These are phyloP conservation scores for Boletus smithii DNA, from an alignment of 1,284 basidiomycete genomes.

Conservation along the genomic window DNA sequence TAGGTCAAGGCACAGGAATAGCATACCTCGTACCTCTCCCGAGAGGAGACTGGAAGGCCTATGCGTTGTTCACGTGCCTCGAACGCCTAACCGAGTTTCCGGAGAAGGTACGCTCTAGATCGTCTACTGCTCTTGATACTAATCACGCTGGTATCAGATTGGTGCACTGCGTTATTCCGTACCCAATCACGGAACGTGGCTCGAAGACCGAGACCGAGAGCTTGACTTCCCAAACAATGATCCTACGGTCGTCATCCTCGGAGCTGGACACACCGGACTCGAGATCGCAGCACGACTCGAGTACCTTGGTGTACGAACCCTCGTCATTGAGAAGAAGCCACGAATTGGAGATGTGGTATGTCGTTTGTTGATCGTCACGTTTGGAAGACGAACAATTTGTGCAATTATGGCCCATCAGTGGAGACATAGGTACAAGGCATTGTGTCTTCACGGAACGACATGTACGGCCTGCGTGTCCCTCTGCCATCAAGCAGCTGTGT, in stretches of 20 bases:
- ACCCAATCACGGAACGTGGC: slow-evolving; percentile 40
- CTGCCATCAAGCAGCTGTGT: not conserved
- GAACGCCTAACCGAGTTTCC: slow-evolving; percentile 54
- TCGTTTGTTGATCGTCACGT: slow-evolving; percentile 47
- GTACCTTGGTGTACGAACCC: slow-evolving; percentile 7
- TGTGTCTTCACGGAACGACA: slow-evolving; percentile 64
- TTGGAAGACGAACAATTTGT: slow-evolving; percentile 55
- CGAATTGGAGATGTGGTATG: slow-evolving; percentile 37
- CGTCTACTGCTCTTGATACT: not conserved
- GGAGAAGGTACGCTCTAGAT: slow-evolving; percentile 32
- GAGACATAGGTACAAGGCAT: slow-evolving; percentile 30
- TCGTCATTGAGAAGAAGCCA: slow-evolving; percentile 14
- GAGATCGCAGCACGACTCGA: slow-evolving; percentile 8
- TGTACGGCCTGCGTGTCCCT: slow-evolving; percentile 36
- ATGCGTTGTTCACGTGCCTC: slow-evolving; percentile 57
- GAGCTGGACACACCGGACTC: slow-evolving; percentile 15
- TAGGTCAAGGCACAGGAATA: slow-evolving; percentile 50
- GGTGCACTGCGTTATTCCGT: slow-evolving; percentile 36
- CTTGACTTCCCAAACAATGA: slow-evolving; percentile 39
- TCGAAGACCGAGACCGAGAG: slow-evolving; percentile 33
- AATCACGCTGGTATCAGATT: slow-evolving; percentile 15
- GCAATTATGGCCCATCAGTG: slow-evolving; percentile 36
- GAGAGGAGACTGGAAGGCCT: slow-evolving; percentile 53
- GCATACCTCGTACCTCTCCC: slow-evolving; percentile 51
- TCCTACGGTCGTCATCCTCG: slow-evolving; percentile 30